These are phyloP conservation scores for Apiotrichum gamsii DNA, from an alignment of 1,284 basidiomycete species.

Conservation along the genomic window DNA sequence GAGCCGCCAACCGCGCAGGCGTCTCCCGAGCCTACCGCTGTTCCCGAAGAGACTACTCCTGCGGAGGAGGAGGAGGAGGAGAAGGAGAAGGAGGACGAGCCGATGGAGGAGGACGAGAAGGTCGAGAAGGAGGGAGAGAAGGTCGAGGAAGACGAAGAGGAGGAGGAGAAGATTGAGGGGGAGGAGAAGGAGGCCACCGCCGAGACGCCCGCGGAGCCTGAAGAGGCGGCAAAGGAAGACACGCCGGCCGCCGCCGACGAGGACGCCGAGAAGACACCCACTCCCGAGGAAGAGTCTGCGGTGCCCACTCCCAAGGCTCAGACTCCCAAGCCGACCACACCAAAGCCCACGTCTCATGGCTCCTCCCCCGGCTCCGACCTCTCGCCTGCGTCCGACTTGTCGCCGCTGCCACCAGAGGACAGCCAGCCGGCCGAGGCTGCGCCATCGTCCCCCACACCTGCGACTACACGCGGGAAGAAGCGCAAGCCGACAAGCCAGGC, in stretches of 20 bases:
- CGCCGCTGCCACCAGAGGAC: slow-evolving; percentile 17
- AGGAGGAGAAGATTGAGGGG: not conserved
- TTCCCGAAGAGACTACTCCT: too few species aligned
- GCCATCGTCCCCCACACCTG: slow-evolving; percentile 3
- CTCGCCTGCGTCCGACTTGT: slow-evolving; percentile 22
- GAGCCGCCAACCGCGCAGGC: not conserved
- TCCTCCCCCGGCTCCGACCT: slow-evolving; percentile 19
- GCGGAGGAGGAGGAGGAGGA: not conserved
- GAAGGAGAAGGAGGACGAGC: not conserved
- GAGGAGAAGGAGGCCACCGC: not conserved
- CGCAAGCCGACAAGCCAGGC: slow-evolving; percentile 26
- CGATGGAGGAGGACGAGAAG: not conserved
- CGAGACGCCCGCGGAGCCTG: not conserved
- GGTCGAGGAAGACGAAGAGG: not conserved
- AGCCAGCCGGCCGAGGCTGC: not conserved
- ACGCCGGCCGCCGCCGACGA: not conserved
- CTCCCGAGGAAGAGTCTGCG: not conserved
- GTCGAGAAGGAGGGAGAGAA: not conserved
- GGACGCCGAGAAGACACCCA: not conserved
- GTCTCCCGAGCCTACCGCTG: not conserved
- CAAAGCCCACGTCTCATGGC: slow-evolving; percentile 2
- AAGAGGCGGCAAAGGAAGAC: not conserved
- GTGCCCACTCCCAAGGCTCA: not conserved
- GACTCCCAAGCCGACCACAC: not conserved
- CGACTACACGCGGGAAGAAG: slow-evolving; percentile 21